Conservation (phyloP, 148 eudicot species). For the Silene conica region DNA sequence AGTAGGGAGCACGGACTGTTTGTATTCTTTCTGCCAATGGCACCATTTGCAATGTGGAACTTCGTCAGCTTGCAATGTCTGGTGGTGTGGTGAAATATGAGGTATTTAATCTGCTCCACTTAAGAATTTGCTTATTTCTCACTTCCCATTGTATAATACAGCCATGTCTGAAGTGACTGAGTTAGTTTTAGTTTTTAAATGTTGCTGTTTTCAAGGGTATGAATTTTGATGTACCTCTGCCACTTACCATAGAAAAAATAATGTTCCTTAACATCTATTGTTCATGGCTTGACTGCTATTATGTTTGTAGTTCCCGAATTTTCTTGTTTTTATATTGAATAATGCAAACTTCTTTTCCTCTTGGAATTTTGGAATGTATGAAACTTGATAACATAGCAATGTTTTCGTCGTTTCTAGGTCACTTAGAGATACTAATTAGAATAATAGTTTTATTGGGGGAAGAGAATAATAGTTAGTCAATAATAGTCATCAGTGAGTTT, state of each 20-base stretch:
- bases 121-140: too few relatives aligned
- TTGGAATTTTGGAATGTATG: too few relatives aligned
- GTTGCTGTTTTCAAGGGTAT: background rate
- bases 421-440: too few relatives aligned
- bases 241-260: too few relatives aligned
- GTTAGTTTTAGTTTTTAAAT: background rate
- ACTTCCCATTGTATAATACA: background rate
- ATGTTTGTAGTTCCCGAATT: too few relatives aligned
- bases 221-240: background rate
- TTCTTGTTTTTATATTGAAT: too few relatives aligned
- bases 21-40: slow-evolving; percentile 82
- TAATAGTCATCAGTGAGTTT: too few relatives aligned
- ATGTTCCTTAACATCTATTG: background rate
- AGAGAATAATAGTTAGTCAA: too few relatives aligned
- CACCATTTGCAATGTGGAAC: slow-evolving; percentile 61
- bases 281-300: background rate
- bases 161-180: background rate
- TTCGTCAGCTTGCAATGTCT: slow-evolving; percentile 56
- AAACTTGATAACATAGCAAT: too few relatives aligned
- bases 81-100: slow-evolving; percentile 63
- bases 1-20: slow-evolving; percentile 62
- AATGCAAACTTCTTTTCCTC: too few relatives aligned
- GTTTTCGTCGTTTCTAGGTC: too few relatives aligned
- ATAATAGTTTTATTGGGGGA: too few relatives aligned
- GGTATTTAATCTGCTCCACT: slow-evolving; percentile 30